Base-by-base conservation (phyloP, 306 rosid genomes). In the Quercus engelmannii region DNA sequence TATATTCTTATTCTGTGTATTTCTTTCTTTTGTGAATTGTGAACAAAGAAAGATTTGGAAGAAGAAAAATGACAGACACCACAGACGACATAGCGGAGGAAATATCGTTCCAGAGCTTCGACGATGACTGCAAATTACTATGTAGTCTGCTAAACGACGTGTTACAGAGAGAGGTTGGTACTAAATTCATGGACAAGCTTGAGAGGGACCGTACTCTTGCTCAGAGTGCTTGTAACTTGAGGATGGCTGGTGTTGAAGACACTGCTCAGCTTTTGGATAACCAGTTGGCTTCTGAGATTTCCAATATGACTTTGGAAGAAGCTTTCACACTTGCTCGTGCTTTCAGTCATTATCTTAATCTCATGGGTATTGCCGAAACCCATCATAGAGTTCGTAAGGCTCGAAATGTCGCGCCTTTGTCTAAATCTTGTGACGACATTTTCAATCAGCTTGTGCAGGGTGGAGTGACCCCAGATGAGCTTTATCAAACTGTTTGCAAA, bases 41-140 rank as follows among this genome's bases (percentile, higher is more conserved):
- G 46, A 38, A 8, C 46, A 38, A 38, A 2, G 19, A 31, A 55
- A 1, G 35, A 5, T 55, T 70, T 26, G n/a, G 9, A 23, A 20
- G 8, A 49, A 64, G 31, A 14, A 55, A 81, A 80, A 94, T 94
- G 98, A 89, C 98, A 65, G 98, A 94, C 84, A 92, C 92, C 15
- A 94, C 97, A 3, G 98, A 94, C 35, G 98, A 94, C 52, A 89
- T 94, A 54, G 97, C 97, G 1, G 97, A 92, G 85, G 98, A 94
- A 84, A 92, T 94, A 76, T 92, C 97, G 23, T 94, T 94, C 73
- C 97, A 94, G 91, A 88, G 78, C 88, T 92, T 91, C 57, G 93
- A 94, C 6, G 98, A 94, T 55, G 97, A 92, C 80, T 94, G 98
- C 65, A 91, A 69, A 65, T 74, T 94, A 79, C 98, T 94, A 15